Base-by-base conservation (phyloP, 257 asterid genomes). In the Solanum chmielewskii region DNA sequence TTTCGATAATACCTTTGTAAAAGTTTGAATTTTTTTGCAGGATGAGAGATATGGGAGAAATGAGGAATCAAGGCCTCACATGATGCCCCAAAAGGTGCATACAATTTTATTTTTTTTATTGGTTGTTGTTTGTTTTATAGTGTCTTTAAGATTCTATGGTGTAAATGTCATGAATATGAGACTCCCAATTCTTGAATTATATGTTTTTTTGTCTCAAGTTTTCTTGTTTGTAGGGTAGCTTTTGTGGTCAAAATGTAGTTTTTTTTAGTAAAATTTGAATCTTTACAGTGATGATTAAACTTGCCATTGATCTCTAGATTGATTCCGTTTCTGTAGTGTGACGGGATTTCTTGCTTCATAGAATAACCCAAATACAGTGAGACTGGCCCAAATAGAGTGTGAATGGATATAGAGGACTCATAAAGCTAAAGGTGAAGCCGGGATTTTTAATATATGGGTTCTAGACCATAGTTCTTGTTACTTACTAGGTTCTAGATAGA, bases 1-100 rank as follows among this genome's bases (percentile, higher is more conserved):
- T 64, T 66, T 11, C 2, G 10, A 11, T 66, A 66, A 25, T 66
- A 52, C 20, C 35, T 12, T 25, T 25, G 12, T 11, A n/a, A 86
- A 10, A 42, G 49, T 90, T 88, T 74, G 5, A 42, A 15, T 27
- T 9, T 47, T 33, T 47, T 77, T 80, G 92, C 90, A 92, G 95
- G 91, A 91, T 10, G 88, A 87, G 89, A 89, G 88, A 45, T 73
- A 89, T 88, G 90, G 89, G 64, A 88, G 91, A 84, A 87, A 88
- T 78, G 92, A 92, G 73, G 93, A 85, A 83, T 86, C 94, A 3
- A 87, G 88, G 86, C 91, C 90, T 56, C 77, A 66, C 47, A 86
- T 23, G 87, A 87, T 89, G 81, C 89, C 91, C 66, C 92, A 88
- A 31, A 84, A 91, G 93, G 93, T 92, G 29, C 21, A 12, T 83